phyloP scores from a whole-genome alignment of 2,329 filamentous ascomycete species.

The Aspergillus puulaauensis region DNA sequence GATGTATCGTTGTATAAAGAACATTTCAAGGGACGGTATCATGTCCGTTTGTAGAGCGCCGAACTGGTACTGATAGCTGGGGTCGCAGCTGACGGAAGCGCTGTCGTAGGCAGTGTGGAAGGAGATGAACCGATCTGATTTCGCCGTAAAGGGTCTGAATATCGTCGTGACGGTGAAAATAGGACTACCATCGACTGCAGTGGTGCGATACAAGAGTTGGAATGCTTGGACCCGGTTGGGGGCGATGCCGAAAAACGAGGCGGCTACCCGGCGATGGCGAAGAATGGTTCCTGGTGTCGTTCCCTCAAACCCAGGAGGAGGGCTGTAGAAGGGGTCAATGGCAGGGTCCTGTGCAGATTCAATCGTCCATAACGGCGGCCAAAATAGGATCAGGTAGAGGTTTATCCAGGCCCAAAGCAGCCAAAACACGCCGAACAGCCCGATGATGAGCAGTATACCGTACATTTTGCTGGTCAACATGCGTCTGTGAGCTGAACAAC shows the following conservation, averaged over 20 bases:
- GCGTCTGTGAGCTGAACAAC: too few species aligned
- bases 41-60: constrained; percentile 30
- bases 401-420: neutral
- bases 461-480: neutral
- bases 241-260: constrained; percentile 12
- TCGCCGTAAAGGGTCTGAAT: constrained; percentile 32
- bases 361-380: neutral
- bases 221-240: constrained; percentile 26
- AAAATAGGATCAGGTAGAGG: neutral
- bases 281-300: neutral
- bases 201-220: constrained; percentile 46
- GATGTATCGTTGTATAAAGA: constrained; percentile 38
- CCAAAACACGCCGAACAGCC: neutral
- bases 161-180: constrained; percentile 43
- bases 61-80: constrained; percentile 31
- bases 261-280: neutral
- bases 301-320: neutral
- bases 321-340: constrained; percentile 8
- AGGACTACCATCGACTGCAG: constrained; percentile 36
- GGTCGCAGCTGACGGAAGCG: constrained; percentile 25
- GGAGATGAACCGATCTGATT: constrained; percentile 38
- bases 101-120: constrained; percentile 42
- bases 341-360: constrained; percentile 1
- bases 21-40: constrained; percentile 35
- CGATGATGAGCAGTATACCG: neutral